Base-by-base conservation (phyloP, 257 asterid genomes). In the Solanum tacnaense region DNA sequence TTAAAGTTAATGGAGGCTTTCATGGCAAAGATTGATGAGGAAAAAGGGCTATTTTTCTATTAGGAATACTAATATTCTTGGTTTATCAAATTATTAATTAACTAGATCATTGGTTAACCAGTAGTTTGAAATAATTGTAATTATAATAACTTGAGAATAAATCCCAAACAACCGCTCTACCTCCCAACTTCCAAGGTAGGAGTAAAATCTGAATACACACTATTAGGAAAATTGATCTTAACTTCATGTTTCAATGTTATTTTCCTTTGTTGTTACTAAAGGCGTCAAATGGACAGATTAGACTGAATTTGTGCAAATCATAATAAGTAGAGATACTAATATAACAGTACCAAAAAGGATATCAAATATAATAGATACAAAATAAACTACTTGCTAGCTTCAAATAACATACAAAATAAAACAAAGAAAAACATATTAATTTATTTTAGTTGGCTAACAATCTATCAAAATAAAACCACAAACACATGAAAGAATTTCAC, bases 111-210 rank as follows among this genome's bases (percentile, higher is more conserved):
- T 75, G 4, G 29, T 23, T 74, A 75, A 3, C 82, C 32, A 38
- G 6, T 39, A 38, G 34, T 23, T 75, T 38, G 34, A 13, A 76
- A n/a, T n/a, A 76, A 6, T 76, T 76, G 60, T 62, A 21, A 81
- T 58, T 20, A 76, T 44, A 31, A n/a, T 85, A 49, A 39, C 86
- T 65, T 12, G 7, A 74, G 89, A 84, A 84, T 67, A 60, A 60
- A 60, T 60, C 13, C 3, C 1, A 8, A 8, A 60, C 3, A 60
- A 60, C 6, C 0, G 0, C 1, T 60, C 29, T 23, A 2, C 3
- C 70, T 23, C 3, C 6, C 29, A 60, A 21, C 3, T 58, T 1
- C 0, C 4, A 6, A 16, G 10, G 62, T 58, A 20, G 10, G 13
- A 21, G 13, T 58, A 56, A 56, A 3, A 3, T 56, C 2, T 56